phyloP scores from a whole-genome alignment of 495 filamentous ascomycete genomes.

The Aspergillus asperescens region DNA sequence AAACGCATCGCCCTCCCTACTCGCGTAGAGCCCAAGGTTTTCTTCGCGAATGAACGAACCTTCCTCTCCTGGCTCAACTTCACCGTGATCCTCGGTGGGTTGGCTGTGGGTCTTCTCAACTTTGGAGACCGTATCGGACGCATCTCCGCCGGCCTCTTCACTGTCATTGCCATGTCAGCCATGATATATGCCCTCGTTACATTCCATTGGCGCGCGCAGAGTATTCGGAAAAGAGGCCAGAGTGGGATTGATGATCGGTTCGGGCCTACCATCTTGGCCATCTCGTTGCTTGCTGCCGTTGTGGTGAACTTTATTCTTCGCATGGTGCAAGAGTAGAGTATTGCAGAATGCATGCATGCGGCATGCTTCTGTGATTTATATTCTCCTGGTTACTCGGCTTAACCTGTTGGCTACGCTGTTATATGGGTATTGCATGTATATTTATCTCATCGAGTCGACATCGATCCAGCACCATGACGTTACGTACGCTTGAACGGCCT shows the following conservation, averaged over 20 bases:
- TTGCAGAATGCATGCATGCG: background rate
- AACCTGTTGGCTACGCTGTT: background rate
- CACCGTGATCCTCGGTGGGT: conserved; percentile 92
- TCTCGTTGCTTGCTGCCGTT: conserved; percentile 78
- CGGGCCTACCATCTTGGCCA: conserved; percentile 81
- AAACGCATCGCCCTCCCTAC: conserved; percentile 98
- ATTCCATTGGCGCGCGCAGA: conserved; percentile 94
- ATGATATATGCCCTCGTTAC: conserved; percentile 95
- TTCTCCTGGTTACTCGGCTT: background rate
- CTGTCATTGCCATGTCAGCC: conserved; percentile 84
- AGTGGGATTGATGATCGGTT: conserved; percentile 94
- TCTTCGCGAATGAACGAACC: conserved; percentile 99
- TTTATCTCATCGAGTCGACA: background rate
- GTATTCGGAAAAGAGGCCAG: conserved; percentile 84
- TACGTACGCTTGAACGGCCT: background rate
- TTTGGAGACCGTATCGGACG: conserved; percentile 92
- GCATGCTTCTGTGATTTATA: no score
- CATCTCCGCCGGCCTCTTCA: conserved; percentile 90
- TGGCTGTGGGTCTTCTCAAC: conserved; percentile 94
- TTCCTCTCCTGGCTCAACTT: conserved; percentile 99
- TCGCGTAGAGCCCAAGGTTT: conserved; percentile 98
- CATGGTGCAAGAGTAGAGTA: conserved; percentile 49
- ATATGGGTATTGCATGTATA: background rate
- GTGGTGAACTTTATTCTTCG: conserved; percentile 91
- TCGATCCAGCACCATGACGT: background rate